These are phyloP conservation scores for Sporobolomyces phaffii DNA, from an alignment of 768 basidiomycete species.

Conservation along the genomic window DNA sequence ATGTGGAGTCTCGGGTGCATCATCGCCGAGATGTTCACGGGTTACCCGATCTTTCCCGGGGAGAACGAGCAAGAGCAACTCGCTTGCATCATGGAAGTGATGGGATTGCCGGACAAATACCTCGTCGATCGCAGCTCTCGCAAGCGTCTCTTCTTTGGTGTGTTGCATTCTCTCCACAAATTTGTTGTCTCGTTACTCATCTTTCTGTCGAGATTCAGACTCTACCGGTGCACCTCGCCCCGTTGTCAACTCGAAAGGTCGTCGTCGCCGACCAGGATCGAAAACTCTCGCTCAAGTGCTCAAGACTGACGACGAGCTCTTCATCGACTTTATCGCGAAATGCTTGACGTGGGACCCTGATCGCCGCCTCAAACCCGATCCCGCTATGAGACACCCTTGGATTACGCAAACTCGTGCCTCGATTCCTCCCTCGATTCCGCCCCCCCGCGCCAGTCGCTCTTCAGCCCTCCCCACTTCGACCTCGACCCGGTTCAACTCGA, in stretches of 20 bases:
- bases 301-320: constrained; percentile 85
- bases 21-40: constrained; percentile 91
- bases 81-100: constrained; percentile 98
- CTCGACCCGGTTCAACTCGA: constrained; percentile 8
- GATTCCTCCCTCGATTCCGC: constrained; percentile 3
- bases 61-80: constrained; percentile 98
- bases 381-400: constrained; percentile 63
- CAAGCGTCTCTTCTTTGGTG: constrained; percentile 93
- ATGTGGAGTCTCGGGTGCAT: constrained; percentile 99
- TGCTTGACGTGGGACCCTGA: constrained; percentile 99
- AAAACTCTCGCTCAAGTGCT: constrained; percentile 85
- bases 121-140: constrained; percentile 88
- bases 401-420: not conserved
- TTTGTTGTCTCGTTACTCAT: too few species aligned
- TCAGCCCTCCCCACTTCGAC: not conserved
- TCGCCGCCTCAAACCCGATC: constrained; percentile 83
- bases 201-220: too few species aligned
- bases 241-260: constrained; percentile 93
- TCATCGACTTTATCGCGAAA: constrained; percentile 92
- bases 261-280: constrained; percentile 80
- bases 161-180: too few species aligned
- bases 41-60: constrained; percentile 96
- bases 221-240: constrained; percentile 86
- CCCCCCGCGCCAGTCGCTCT: constrained; percentile 1
- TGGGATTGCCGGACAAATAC: constrained; percentile 90